Base-by-base conservation (phyloP, 495 filamentous ascomycete species). In the Aspergillus bridgeri region DNA sequence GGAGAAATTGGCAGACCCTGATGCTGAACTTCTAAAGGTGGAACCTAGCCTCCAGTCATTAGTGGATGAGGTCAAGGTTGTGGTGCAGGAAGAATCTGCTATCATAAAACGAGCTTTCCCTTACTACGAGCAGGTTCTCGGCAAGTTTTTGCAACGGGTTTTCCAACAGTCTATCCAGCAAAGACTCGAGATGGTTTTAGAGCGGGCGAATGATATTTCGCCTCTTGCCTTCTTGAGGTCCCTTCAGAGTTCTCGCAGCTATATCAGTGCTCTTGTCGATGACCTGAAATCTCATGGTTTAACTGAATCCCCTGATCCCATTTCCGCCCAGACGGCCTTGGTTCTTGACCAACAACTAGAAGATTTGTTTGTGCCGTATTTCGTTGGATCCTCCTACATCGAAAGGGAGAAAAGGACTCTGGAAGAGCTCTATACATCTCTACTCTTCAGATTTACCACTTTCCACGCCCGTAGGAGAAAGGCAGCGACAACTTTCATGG, bases 101-200 rank as follows among this genome's bases (percentile, higher is more conserved):
- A 96, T 96, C 66, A 97, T 99, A 62, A 92, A 90, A 65, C 82
- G 91, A 24, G 95, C 92, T 5, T 99, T 99, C 67, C 92, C 95
- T 2, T 98, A 91, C 71, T 90, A 96, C 62, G 95, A 99, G 48
- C 90, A 92, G 53, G 95, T 99, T 5, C 75, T 99, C 46, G 83
- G 85, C 42, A 90, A 90, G 58, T 99, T 99, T 61, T 74, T 98
- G 24, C 95, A 98, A 70, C 83, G 95, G 29, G 86, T 99, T 6
- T 99, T 98, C 68, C 93, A 99, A 67, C 95, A 99, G 69, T 96
- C 93, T 3, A 88, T 98, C 59, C 95, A 98, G 68, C 94, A 98
- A 70, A 80, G 92, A 3, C 79, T 99, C 13, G 95, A 99, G 63
- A 91, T 96, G 89, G 92, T 99, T 8, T 78, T 99, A 45, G 91